Evolutionary conservation across 116 monocot genomes (phyloP), one percentile per base, ranked within the genome.

Genomic region (Papilionanthe hybrid): DNA sequence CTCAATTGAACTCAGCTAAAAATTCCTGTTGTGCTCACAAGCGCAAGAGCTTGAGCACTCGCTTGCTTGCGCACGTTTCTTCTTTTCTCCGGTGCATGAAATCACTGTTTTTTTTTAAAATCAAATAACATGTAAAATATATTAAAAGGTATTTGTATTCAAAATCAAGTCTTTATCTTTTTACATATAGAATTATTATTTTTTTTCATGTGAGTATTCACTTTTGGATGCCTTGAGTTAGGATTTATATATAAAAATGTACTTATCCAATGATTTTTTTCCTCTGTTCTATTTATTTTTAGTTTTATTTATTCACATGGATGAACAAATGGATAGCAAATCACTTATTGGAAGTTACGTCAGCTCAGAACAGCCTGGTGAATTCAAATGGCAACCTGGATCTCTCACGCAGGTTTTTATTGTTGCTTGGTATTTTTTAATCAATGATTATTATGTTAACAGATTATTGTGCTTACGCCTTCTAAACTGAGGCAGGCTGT

Each of bases 251-350:
- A 53, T 53, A 3, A 15, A 53, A 2, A 53, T 53, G 17, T 32
- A 41, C 13, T 71, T 69, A 32, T 32, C 17, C 3, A 12, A 71
- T 15, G 17, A 71, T 7, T 44, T 43, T 73, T 44, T 53, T 32
- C 44, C 44, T 42, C 73, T 43, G 8, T 53, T 53, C 53, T 44
- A 4, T 56, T 20, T 20, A 50, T 71, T 76, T 88, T 76, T 81
- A 98, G 98, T 99, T 81, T 71, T 99, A 74, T 91, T 90, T 78
- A 95, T 99, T 85, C 93, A 99, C 85, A 91, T 93, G 91, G 98
- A 99, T 85, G 93, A 95, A 18, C 98, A 95, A 89, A 91, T 95
- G 91, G 98, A 99, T 86, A 83, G 90, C 80, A 99, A 88, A 84
- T 90, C 93, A 72, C 78, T 99, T 65, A 76, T 99, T 77, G 98